These are phyloP conservation scores for Cymbopogon flexuosus DNA, from an alignment of 202 grass and related monocot species.

Conservation along the genomic window DNA sequence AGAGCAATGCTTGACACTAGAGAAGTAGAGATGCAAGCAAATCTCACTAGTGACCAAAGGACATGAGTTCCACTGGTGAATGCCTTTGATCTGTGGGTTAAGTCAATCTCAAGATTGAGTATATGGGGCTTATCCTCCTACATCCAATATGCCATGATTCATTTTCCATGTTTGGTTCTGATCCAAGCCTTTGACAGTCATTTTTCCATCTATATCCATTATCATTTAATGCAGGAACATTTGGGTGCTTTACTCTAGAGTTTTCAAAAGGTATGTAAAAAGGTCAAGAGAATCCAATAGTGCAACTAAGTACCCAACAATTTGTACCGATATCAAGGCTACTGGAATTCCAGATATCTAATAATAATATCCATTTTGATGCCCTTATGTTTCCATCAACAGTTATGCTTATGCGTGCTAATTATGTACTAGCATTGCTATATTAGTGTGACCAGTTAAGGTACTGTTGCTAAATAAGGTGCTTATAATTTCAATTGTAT, in stretches of 20 bases:
- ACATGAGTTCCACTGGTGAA: not conserved
- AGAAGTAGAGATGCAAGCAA: not conserved
- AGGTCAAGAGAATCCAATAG: not conserved
- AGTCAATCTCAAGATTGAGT: slow-evolving; percentile 28
- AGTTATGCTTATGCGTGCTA: not conserved
- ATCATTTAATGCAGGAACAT: not conserved
- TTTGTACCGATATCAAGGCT: not conserved
- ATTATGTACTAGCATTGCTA: not conserved
- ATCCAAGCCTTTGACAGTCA: not conserved
- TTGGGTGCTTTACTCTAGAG: not conserved
- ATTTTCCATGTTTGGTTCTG: slow-evolving; percentile 17
- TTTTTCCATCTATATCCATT: not conserved
- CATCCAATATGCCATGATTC: not conserved
- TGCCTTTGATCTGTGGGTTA: not conserved
- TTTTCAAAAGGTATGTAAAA: not conserved
- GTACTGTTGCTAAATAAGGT: not conserved
- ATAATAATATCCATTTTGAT: not conserved
- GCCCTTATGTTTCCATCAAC: slow-evolving; percentile 8
- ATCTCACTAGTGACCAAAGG: slow-evolving; percentile 4
- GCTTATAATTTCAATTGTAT: not conserved
- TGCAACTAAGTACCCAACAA: not conserved
- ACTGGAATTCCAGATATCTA: not conserved
- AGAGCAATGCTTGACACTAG: not conserved
- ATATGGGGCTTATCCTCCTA: not conserved
- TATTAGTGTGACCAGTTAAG: not conserved